These are phyloP conservation scores for Austroboletus novae-zelandiae DNA, from an alignment of 1,284 basidiomycete genomes.

Conservation along the genomic window DNA sequence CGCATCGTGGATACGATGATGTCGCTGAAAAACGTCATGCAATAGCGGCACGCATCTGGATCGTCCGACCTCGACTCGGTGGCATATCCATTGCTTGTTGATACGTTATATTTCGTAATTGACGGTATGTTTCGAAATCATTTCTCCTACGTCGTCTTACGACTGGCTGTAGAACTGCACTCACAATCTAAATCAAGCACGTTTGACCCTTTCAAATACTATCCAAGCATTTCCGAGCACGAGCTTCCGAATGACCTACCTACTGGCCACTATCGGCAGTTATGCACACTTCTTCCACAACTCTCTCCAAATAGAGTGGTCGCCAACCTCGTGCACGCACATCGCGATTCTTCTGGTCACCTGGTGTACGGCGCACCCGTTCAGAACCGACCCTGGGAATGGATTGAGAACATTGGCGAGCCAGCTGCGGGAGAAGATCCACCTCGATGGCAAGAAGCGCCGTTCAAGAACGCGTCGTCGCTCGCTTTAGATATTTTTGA, in stretches of 20 bases:
- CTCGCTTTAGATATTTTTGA: constrained; percentile 72
- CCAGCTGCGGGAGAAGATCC: constrained; percentile 31
- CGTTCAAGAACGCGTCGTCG: constrained; percentile 64
- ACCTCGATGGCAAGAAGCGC: constrained; percentile 34
- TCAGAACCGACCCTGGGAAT: constrained; percentile 78
- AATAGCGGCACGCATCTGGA: constrained; percentile 51
- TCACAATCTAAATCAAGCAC: constrained; percentile 48
- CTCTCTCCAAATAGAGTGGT: constrained; percentile 51
- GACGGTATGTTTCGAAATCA: constrained; percentile 52
- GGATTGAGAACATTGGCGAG: constrained; percentile 77
- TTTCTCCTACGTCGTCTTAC: background rate
- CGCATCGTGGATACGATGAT: background rate
- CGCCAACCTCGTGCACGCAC: constrained; percentile 54
- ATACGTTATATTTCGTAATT: constrained; percentile 69
- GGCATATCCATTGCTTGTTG: constrained; percentile 63
- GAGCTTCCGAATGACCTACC: constrained; percentile 57
- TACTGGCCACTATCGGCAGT: constrained; percentile 50
- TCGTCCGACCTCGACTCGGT: constrained; percentile 47
- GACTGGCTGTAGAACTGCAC: constrained; percentile 52
- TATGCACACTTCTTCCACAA: constrained; percentile 49
- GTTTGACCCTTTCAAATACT: constrained; percentile 59
- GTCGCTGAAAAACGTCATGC: constrained; percentile 10
- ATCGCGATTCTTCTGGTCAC: constrained; percentile 45
- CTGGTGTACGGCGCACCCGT: constrained; percentile 51
- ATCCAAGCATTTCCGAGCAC: constrained; percentile 50